Evolutionary conservation across 2,329 filamentous ascomycete genomes (phyloP).

Genomic region (Nemania sp.): DNA sequence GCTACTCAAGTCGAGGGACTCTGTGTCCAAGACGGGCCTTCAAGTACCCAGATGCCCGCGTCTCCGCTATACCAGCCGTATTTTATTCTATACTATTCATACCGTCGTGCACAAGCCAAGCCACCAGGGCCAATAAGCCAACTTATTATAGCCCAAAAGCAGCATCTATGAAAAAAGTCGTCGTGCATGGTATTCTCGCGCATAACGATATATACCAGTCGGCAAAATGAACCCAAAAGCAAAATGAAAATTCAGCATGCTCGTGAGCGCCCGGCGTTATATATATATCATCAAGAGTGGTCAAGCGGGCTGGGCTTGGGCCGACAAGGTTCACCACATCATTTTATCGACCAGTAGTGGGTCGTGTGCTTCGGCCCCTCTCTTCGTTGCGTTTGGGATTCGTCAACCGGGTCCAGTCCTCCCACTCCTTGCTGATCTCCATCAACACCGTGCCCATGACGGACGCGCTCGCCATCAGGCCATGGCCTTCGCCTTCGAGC

Average conservation of each 20-base stretch:
- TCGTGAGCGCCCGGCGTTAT: no score
- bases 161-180: no score
- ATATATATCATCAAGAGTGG: not conserved
- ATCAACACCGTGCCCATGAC: slow-evolving; percentile 96
- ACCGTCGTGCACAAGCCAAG: not conserved
- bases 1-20: no score
- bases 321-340: not conserved
- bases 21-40: no score
- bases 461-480: slow-evolving; percentile 88
- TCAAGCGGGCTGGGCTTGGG: not conserved
- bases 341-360: slow-evolving; percentile 27
- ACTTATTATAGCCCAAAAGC: no score
- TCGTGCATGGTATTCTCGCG: not conserved
- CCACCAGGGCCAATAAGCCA: not conserved
- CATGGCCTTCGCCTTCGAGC: slow-evolving; percentile 89
- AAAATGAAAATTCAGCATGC: no score
- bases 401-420: slow-evolving; percentile 74
- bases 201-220: not conserved
- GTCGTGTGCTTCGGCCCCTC: slow-evolving; percentile 32
- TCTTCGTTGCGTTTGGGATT: slow-evolving; percentile 41
- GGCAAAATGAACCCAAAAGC: no score
- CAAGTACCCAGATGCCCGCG: no score
- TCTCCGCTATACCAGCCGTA: no score
- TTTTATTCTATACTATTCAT: no score
- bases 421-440: slow-evolving; percentile 94